A percentile compares a stretch with the other conserved stretches of the same genome.
Evolutionary conservation across 2,329 filamentous ascomycete species (phyloP).

Genomic region (Clonostachys solani): DNA sequence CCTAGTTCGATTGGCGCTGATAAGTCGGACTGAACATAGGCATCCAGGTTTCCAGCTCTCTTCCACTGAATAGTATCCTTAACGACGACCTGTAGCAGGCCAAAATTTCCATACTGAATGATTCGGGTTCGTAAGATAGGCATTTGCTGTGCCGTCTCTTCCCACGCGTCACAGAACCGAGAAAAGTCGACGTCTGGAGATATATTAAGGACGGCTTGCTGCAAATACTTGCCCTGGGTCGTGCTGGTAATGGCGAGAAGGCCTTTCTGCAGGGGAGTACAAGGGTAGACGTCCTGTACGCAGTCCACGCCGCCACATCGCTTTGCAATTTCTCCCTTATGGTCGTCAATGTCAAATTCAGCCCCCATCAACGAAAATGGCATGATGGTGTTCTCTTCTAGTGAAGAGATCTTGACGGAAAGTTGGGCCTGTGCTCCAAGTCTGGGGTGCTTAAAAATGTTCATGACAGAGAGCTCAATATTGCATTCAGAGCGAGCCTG

Average conservation of each 20-base stretch:
- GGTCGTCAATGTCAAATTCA: background rate
- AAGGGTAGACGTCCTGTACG: conserved; percentile 1
- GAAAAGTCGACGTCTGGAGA: background rate
- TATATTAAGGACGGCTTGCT: background rate
- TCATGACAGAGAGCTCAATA: conserved; percentile 45
- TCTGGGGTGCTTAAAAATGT: conserved; percentile 46
- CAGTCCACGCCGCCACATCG: background rate
- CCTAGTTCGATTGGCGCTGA: conserved; percentile 15
- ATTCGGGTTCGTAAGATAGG: background rate
- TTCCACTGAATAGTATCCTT: conserved; percentile 22
- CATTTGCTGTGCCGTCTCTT: background rate
- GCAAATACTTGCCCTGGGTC: background rate
- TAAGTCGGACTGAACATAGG: conserved; percentile 22
- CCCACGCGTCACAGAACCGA: background rate
- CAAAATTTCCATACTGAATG: conserved; percentile 8
- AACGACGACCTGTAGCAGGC: conserved; percentile 34
- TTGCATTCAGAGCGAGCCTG: conserved; percentile 39
- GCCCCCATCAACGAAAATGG: background rate
- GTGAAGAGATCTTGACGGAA: background rate
- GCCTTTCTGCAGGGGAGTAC: conserved; percentile 3
- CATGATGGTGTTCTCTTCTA: background rate
- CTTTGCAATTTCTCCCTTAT: background rate
- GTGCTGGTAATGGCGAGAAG: background rate
- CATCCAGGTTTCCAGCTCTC: conserved; percentile 18
- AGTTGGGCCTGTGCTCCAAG: conserved; percentile 44